These are phyloP conservation scores for Aphanomyces invadans DNA, from an alignment of 352 stramenopile genomes.

Conservation along the genomic window DNA sequence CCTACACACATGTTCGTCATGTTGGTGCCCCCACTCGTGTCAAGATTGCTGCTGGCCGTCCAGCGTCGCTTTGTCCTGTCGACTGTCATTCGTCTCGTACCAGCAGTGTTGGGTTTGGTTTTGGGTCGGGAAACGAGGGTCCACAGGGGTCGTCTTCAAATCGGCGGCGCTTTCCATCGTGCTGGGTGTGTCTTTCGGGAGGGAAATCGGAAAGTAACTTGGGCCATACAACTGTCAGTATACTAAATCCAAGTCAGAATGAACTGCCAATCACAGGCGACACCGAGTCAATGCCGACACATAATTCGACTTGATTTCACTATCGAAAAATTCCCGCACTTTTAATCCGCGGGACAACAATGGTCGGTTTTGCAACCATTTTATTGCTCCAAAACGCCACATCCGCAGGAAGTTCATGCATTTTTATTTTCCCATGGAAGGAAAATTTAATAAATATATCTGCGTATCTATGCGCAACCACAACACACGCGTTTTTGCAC, in stretches of 20 bases:
- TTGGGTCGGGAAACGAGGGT: conserved; percentile 80
- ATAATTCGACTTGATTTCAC: not conserved
- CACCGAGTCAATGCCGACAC: not conserved
- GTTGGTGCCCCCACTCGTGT: too few species aligned
- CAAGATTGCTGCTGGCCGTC: too few species aligned
- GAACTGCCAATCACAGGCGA: not conserved
- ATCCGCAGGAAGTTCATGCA: not conserved
- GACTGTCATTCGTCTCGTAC: too few species aligned
- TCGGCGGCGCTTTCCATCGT: conserved; percentile 19
- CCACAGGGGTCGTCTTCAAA: conserved; percentile 58
- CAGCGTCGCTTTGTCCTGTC: too few species aligned
- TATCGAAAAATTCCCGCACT: not conserved
- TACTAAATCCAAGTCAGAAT: conserved; percentile 21
- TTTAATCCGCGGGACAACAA: not conserved
- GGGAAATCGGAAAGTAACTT: conserved; percentile 25
- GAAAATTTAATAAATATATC: not conserved
- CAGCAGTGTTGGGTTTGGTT: conserved; percentile 86
- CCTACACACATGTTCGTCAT: conserved; percentile 30
- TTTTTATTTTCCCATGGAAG: not conserved
- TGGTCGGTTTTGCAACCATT: not conserved
- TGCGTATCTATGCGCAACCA: not conserved
- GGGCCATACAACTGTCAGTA: conserved; percentile 20
- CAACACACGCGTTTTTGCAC: not conserved
- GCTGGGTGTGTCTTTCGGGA: conserved; percentile 4
- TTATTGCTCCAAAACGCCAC: not conserved